Evolutionary conservation across 1,284 basidiomycete genomes (phyloP).

Genomic region (Xerocomus minutiporus): DNA sequence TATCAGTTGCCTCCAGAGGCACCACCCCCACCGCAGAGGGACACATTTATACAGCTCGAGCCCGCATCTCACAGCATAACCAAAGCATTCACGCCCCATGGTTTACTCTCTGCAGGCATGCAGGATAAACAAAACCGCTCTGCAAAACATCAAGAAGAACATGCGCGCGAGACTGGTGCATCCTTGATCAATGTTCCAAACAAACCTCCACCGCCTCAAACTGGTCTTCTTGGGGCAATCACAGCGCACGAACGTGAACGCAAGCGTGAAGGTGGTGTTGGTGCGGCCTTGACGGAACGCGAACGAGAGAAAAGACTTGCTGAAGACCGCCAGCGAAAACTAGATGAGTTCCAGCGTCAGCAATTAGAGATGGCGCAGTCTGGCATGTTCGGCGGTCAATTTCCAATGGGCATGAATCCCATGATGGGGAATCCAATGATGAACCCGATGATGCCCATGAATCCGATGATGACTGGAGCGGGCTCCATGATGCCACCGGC

Average conservation of each 20-base stretch:
- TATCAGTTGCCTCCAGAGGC: conserved; percentile 33
- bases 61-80: conserved; percentile 72
- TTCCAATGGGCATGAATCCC: conserved; percentile 38
- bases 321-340: conserved; percentile 87
- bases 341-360: conserved; percentile 85
- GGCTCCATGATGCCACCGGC: conserved; percentile 37
- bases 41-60: conserved; percentile 83
- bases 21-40: conserved; percentile 40
- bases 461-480: conserved; percentile 53
- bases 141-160: conserved; percentile 90
- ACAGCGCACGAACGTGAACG: conserved; percentile 92
- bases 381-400: conserved; percentile 57
- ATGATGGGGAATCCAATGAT: conserved; percentile 47
- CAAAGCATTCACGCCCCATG: conserved; percentile 91
- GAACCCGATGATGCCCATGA: conserved; percentile 44
- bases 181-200: conserved; percentile 91
- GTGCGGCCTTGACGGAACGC: conserved; percentile 90
- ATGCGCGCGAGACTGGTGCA: conserved; percentile 84
- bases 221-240: conserved; percentile 92
- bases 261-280: conserved; percentile 91
- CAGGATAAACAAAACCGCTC: conserved; percentile 95
- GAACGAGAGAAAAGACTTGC: conserved; percentile 88
- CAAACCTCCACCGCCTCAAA: conserved; percentile 93
- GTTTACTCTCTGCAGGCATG: conserved; percentile 88
- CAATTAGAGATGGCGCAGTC: conserved; percentile 86